Percentiles rank a stretch among this genome's conserved stretches.
Evolutionary conservation across 164 flowering plant species (phyloP).

Genomic region (Buxus sempervirens): DNA sequence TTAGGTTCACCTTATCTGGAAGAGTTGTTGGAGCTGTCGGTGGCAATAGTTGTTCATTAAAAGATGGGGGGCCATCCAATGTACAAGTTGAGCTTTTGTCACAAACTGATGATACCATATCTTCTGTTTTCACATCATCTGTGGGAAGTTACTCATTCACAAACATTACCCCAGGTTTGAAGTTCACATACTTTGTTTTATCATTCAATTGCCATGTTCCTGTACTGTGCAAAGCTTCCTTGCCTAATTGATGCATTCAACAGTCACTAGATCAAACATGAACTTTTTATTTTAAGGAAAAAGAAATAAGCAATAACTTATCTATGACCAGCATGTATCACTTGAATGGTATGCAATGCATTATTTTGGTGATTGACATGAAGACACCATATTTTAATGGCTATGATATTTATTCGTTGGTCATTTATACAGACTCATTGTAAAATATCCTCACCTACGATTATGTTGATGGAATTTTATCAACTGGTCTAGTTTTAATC

Average conservation of each 20-base stretch:
- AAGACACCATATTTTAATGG: no score
- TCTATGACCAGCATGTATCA: background rate
- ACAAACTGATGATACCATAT: slow-evolving; percentile 45
- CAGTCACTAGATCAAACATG: background rate
- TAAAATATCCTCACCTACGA: background rate
- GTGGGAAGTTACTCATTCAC: slow-evolving; percentile 64
- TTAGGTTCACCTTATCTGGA: slow-evolving; percentile 86
- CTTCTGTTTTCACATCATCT: slow-evolving; percentile 64
- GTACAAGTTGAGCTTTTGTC: slow-evolving; percentile 78
- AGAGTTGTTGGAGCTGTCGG: slow-evolving; percentile 88
- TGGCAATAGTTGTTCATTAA: slow-evolving; percentile 72
- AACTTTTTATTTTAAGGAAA: background rate
- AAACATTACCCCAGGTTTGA: slow-evolving; percentile 77
- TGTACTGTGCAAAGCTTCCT: background rate
- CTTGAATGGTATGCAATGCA: background rate
- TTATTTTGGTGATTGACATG: background rate
- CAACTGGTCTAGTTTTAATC: slow-evolving; percentile 1
- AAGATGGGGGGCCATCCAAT: slow-evolving; percentile 76
- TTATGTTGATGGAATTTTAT: background rate
- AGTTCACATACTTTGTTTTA: background rate
- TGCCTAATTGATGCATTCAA: background rate
- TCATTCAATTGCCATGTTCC: background rate
- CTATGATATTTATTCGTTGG: no score
- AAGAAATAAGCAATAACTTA: background rate
- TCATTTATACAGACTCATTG: background rate